A percentile compares a stretch with the other conserved stretches of the same genome.
These are phyloP conservation scores for Iberis amara DNA, from an alignment of 441 rosid species.

Conservation along the genomic window DNA sequence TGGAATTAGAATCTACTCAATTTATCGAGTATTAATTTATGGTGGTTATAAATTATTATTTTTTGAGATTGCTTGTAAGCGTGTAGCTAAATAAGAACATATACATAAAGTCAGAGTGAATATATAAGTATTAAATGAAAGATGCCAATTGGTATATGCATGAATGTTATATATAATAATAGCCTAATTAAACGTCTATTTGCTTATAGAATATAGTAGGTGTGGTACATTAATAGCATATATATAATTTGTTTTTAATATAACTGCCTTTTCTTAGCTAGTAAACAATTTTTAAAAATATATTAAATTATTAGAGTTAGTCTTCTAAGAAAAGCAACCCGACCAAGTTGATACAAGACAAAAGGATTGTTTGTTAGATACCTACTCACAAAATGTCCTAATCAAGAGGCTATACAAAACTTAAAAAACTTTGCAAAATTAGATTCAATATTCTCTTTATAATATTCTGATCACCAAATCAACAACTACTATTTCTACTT, in stretches of 20 bases:
- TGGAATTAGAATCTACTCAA: too few species aligned
- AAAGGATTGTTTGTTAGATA: conserved; percentile 22
- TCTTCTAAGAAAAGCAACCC: conserved; percentile 28
- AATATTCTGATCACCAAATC: background rate
- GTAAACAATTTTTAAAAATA: conserved; percentile 13
- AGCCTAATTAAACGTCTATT: conserved; percentile 6
- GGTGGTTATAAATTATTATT: too few species aligned
- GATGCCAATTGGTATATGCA: conserved; percentile 15
- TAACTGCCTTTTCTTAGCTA: conserved; percentile 21
- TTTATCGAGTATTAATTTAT: too few species aligned
- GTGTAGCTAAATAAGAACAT: conserved; percentile 1
- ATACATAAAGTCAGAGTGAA: background rate
- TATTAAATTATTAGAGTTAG: conserved; percentile 14
- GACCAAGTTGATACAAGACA: conserved; percentile 30
- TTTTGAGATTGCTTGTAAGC: background rate
- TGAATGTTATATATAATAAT: conserved; percentile 17
- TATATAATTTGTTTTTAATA: conserved; percentile 2
- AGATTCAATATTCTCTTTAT: background rate
- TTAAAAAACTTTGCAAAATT: background rate
- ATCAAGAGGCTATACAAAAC: conserved; percentile 3
- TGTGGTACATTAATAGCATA: conserved; percentile 11
- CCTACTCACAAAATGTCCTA: conserved; percentile 29
- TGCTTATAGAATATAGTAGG: conserved; percentile 25
- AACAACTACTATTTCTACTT: conserved; percentile 17
- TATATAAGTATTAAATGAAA: conserved; percentile 5